These are phyloP conservation scores for Pichia sp. DNA, from an alignment of 1,139 yeast species.

Conservation along the genomic window DNA sequence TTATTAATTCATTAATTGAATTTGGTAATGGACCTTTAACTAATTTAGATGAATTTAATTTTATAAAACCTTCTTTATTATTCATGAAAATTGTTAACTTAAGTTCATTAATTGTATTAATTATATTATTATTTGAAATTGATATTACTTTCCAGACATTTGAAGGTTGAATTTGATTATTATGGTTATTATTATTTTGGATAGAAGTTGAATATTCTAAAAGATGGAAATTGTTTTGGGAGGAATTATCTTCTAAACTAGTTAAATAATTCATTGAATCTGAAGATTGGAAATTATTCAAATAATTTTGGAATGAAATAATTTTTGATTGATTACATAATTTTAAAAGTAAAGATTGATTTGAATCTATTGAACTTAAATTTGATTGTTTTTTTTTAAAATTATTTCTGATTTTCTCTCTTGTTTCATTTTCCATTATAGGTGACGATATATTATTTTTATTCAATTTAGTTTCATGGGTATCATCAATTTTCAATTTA, in stretches of 20 bases:
- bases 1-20: conserved; percentile 9
- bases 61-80: conserved; percentile 30
- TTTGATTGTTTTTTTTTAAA: conserved; percentile 27
- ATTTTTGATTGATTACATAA: conserved; percentile 30
- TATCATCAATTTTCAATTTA: conserved; percentile 12
- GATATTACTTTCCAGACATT: conserved; percentile 43
- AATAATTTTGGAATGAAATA: conserved; percentile 27
- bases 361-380: conserved; percentile 15
- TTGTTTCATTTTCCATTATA: conserved; percentile 45
- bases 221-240: conserved; percentile 18
- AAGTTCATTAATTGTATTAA: conserved; percentile 42
- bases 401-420: conserved; percentile 47
- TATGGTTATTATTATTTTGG: conserved; percentile 38
- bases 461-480: conserved; percentile 13
- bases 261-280: conserved; percentile 10
- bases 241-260: not conserved
- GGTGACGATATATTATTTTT: conserved; percentile 48
- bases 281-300: conserved; percentile 18
- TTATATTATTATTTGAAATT: conserved; percentile 37
- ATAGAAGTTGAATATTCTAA: conserved; percentile 41
- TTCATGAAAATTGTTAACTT: conserved; percentile 34
- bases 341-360: conserved; percentile 29
- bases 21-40: conserved; percentile 41
- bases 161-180: conserved; percentile 14
- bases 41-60: conserved; percentile 34